phyloP scores from a whole-genome alignment of 306 rosid species.

The Ceratonia siliqua region DNA sequence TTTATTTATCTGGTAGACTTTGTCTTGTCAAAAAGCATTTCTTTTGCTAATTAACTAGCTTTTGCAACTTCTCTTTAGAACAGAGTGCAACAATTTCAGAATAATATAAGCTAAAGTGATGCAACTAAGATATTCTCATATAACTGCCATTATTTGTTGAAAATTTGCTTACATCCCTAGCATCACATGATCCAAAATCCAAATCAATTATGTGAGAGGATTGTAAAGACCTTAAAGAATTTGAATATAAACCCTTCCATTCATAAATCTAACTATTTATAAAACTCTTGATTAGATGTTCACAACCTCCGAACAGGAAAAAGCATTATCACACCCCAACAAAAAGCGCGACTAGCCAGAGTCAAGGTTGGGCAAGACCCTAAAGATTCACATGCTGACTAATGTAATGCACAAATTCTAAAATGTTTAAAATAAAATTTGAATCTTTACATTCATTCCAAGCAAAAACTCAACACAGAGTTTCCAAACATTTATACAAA shows the following conservation, averaged over 20 bases:
- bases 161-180: constrained; percentile 24
- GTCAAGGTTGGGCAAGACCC: too few species aligned
- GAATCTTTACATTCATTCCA: too few species aligned
- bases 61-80: constrained; percentile 68
- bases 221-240: constrained; percentile 33
- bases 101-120: constrained; percentile 58
- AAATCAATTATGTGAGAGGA: constrained; percentile 24
- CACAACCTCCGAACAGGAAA: constrained; percentile 51
- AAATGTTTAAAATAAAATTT: too few species aligned
- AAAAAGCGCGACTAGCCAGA: too few species aligned
- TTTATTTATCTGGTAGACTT: constrained; percentile 35
- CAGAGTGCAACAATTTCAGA: constrained; percentile 67
- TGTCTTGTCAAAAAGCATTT: constrained; percentile 53
- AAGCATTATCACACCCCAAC: too few species aligned
- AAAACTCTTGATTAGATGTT: constrained; percentile 35
- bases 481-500: too few species aligned
- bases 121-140: constrained; percentile 38
- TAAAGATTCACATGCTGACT: too few species aligned
- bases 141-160: constrained; percentile 23
- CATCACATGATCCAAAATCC: constrained; percentile 35
- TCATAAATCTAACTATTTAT: constrained; percentile 38
- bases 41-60: constrained; percentile 71
- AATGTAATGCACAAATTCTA: too few species aligned
- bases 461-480: too few species aligned
- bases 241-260: constrained; percentile 37